These are phyloP conservation scores for Cladophialophora yegresii DNA, from an alignment of 2,329 filamentous ascomycete species.

Conservation along the genomic window DNA sequence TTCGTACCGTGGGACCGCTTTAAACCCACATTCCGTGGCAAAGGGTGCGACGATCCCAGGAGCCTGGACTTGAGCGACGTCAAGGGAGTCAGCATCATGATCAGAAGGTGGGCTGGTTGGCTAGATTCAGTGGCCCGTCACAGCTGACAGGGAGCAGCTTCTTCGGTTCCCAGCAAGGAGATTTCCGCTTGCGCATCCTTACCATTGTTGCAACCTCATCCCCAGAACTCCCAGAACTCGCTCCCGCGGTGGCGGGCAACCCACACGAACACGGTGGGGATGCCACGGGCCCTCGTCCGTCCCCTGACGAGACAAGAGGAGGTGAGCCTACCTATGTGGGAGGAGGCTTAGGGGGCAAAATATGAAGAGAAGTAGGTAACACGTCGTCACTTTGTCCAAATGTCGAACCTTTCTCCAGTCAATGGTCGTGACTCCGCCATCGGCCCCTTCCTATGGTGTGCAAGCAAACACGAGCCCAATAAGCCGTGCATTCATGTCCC, in stretches of 20 bases:
- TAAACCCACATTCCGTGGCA: constrained; percentile 72
- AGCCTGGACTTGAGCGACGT: constrained; percentile 62
- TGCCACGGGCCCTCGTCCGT: background rate
- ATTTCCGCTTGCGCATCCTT: constrained; percentile 51
- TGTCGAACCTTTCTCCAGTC: background rate
- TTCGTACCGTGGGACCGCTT: constrained; percentile 66
- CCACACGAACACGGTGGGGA: background rate
- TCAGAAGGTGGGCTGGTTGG: constrained; percentile 63
- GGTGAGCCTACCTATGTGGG: background rate
- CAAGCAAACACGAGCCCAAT: constrained; percentile 5
- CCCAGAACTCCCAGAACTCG: constrained; percentile 8
- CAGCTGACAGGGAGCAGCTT: constrained; percentile 56
- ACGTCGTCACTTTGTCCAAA: constrained; percentile 4
- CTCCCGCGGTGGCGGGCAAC: constrained; percentile 5
- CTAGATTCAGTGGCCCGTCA: constrained; percentile 16
- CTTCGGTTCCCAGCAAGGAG: constrained; percentile 71
- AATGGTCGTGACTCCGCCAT: background rate
- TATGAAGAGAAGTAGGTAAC: background rate
- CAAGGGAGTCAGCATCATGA: constrained; percentile 74
- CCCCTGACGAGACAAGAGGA: constrained; percentile 4
- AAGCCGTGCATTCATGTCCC: background rate
- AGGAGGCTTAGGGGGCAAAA: constrained; percentile 3
- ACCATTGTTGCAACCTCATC: constrained; percentile 18
- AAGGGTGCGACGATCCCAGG: constrained; percentile 58
- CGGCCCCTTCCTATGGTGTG: background rate